Base-by-base conservation (phyloP, 805 yeast species). In the Saturnispora mendoncae region DNA sequence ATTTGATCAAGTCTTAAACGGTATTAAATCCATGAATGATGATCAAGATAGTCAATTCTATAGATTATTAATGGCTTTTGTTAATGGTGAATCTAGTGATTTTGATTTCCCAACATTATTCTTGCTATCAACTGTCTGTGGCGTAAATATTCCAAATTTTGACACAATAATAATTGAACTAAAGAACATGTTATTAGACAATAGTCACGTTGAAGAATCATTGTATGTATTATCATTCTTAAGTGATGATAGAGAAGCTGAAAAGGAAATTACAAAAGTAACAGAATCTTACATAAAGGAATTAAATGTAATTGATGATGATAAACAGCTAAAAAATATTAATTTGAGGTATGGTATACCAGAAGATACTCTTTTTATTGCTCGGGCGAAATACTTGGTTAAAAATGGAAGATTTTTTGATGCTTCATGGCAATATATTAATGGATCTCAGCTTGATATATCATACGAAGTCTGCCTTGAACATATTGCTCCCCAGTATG, bases 401-500 rank as follows among this genome's bases (percentile, higher is more conserved):
- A 63, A 66, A 32, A 44, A 53, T 7, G 76, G 72, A 2, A 71
- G 81, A 38, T 71, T 65, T 49, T 66, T 78, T 61, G 64, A 70
- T 13, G 85, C 50, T 6, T 76, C 79, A 1, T 65, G 69, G 35
- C 74, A 79, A 23, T 69, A 81, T 35, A 60, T 85, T 1, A 68
- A 66, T 10, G 95, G 95, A 0, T 66, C 64, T 9, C 57, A 71
- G 38, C 74, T 73, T 64, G 65, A 60, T 0, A 77, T 74, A 30
- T 95, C 95, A 0, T 92, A 84, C 52, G 55, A 61, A 2, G 61
- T 75, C 1, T 60, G 84, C 4, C 51, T 78, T 7, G 54, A 63
- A 1, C 56, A 67, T 3, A 80, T 86, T 24, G 97, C 90, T 0
- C 97, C 97, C 7, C 57, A 60, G 12, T 72, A 80, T 3, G 74